A percentile compares a stretch with the other conserved stretches of the same genome.
Conservation (phyloP, 164 flowering plant species). For the Vitis cinerea region DNA sequence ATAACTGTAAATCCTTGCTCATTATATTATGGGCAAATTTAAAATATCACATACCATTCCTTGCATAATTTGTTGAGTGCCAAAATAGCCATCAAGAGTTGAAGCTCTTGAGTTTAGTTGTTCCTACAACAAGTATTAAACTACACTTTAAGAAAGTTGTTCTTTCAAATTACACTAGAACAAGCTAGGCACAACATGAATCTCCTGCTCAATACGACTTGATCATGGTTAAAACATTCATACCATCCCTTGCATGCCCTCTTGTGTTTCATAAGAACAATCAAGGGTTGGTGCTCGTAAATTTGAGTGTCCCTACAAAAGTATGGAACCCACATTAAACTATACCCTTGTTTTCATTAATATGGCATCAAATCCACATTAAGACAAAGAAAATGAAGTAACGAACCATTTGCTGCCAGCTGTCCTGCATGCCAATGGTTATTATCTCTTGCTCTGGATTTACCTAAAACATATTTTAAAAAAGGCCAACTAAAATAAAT, state of each 20-base stretch:
- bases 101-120: conserved; percentile 21
- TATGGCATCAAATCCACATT: not conserved
- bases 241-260: conserved; percentile 25
- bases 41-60: conserved; percentile 16
- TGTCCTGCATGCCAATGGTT: conserved; percentile 12
- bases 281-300: conserved; percentile 15
- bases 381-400: not conserved
- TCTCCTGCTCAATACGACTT: too few species aligned
- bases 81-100: conserved; percentile 20
- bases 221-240: not conserved
- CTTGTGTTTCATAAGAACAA: conserved; percentile 20
- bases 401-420: conserved; percentile 29
- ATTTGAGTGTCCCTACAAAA: conserved; percentile 18
- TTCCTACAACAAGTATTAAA: conserved; percentile 9
- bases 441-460: conserved; percentile 17
- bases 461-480: conserved; percentile 11
- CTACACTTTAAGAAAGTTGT: not conserved
- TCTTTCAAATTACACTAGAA: not conserved
- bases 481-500: not conserved
- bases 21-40: not conserved
- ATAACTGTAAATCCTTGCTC: not conserved
- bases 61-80: conserved; percentile 20
- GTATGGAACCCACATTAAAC: conserved; percentile 1
- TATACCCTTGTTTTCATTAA: not conserved
- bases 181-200: not conserved